These are phyloP conservation scores for Pulveroboletus frians DNA, from an alignment of 768 basidiomycete species.

Conservation along the genomic window DNA sequence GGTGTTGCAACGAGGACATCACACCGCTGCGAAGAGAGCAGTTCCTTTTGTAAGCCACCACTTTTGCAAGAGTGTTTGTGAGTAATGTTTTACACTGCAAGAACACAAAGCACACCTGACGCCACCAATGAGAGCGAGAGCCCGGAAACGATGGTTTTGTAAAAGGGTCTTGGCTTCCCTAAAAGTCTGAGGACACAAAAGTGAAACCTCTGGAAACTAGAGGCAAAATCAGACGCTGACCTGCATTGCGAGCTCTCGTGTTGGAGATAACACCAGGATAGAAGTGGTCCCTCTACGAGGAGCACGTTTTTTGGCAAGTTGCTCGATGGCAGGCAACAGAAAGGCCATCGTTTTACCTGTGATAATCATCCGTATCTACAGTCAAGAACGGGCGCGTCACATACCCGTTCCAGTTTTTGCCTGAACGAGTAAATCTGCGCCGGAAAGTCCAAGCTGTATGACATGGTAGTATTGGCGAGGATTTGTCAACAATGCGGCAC, in stretches of 20 bases:
- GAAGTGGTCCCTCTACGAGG: slow-evolving; percentile 35
- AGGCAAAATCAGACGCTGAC: slow-evolving; percentile 35
- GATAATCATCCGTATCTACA: neutral
- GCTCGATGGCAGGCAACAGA: slow-evolving; percentile 70
- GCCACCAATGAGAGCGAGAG: slow-evolving; percentile 51
- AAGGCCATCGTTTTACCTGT: slow-evolving; percentile 70
- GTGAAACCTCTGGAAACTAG: neutral
- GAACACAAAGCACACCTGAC: slow-evolving; percentile 35
- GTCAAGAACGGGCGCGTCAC: neutral
- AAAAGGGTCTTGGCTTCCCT: slow-evolving; percentile 54
- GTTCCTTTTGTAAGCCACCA: slow-evolving; percentile 24
- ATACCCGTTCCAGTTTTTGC: slow-evolving; percentile 60
- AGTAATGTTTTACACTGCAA: neutral
- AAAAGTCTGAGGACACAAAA: slow-evolving; percentile 44
- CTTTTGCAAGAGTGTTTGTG: slow-evolving; percentile 9
- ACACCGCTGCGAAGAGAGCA: slow-evolving; percentile 26
- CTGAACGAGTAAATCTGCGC: slow-evolving; percentile 45
- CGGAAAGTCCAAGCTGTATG: slow-evolving; percentile 35
- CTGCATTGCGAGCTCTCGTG: slow-evolving; percentile 70
- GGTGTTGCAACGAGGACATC: slow-evolving; percentile 72
- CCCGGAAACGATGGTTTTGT: slow-evolving; percentile 37
- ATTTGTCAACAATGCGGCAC: neutral
- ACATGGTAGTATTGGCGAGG: slow-evolving; percentile 1
- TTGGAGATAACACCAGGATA: slow-evolving; percentile 65
- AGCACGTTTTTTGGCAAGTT: slow-evolving; percentile 44